Percentiles rank a stretch among this genome's conserved stretches.
Evolutionary conservation across 768 basidiomycete genomes (phyloP).

Genomic region (Cantharellus cinnabarinus): DNA sequence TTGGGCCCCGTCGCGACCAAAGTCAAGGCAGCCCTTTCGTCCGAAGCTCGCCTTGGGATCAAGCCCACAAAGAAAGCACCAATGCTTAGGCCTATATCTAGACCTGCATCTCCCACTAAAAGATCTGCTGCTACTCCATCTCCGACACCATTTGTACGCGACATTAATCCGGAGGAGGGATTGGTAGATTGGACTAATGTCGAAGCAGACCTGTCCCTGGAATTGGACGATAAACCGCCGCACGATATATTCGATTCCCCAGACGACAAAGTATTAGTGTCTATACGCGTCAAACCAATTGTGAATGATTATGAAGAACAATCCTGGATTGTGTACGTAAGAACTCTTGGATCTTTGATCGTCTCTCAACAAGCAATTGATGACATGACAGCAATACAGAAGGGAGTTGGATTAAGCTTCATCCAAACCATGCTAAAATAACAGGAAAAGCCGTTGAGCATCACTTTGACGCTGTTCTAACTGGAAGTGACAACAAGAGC

Average conservation of each 20-base stretch:
- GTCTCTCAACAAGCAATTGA: background rate
- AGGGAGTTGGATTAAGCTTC: constrained; percentile 1
- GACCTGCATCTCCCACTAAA: background rate
- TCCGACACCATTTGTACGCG: background rate
- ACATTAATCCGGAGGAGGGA: constrained; percentile 43
- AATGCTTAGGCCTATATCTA: background rate
- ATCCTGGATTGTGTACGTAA: constrained; percentile 1
- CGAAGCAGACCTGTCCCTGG: constrained; percentile 28
- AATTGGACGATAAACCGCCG: constrained; percentile 37
- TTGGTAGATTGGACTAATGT: constrained; percentile 57
- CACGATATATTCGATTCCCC: constrained; percentile 8
- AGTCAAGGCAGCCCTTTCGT: background rate
- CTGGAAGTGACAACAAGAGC: constrained; percentile 53
- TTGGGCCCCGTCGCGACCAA: background rate
- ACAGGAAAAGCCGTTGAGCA: constrained; percentile 24
- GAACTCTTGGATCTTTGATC: background rate
- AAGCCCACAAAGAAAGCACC: background rate
- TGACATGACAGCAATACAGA: background rate
- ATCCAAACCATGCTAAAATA: constrained; percentile 7
- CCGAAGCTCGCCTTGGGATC: background rate
- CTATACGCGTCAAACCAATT: constrained; percentile 52
- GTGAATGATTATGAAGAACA: constrained; percentile 31
- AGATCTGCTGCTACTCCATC: background rate
- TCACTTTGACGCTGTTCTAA: constrained; percentile 26
- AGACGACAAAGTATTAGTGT: constrained; percentile 65